Conservation (phyloP, 345 rosid genomes). For the Passiflora organensis region DNA sequence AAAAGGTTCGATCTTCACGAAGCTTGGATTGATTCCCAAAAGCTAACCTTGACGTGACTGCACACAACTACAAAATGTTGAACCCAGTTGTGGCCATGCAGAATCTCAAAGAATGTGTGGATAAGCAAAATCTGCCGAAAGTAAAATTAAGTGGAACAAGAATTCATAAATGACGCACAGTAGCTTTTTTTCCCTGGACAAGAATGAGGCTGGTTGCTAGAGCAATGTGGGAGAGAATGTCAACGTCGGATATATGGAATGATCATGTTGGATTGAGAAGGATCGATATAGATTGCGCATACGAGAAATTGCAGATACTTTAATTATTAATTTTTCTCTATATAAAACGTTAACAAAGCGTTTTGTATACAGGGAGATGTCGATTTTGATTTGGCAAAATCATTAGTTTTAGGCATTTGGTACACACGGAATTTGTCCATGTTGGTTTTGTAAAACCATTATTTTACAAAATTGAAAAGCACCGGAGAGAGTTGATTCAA, state of each 20-base stretch:
- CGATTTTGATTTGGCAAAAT: too few species aligned
- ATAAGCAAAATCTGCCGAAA: conserved; percentile 13
- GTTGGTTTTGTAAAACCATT: too few species aligned
- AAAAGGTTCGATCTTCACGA: conserved; percentile 35
- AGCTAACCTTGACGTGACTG: conserved; percentile 21
- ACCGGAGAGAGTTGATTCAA: too few species aligned
- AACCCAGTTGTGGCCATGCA: conserved; percentile 13
- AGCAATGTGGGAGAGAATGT: conserved; percentile 26
- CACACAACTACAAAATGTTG: conserved; percentile 13
- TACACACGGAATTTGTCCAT: too few species aligned
- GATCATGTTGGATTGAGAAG: conserved; percentile 10
- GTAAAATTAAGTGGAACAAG: not conserved
- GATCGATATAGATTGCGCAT: not conserved
- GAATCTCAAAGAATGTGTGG: conserved; percentile 25
- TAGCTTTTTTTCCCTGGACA: conserved; percentile 5
- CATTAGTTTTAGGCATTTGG: too few species aligned
- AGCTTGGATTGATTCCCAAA: conserved; percentile 30
- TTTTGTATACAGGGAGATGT: too few species aligned
- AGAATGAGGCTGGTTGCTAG: not conserved
- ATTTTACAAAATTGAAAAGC: too few species aligned
- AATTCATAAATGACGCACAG: not conserved
- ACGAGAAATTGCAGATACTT: too few species aligned
- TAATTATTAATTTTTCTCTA: too few species aligned
- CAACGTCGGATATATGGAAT: conserved; percentile 34
- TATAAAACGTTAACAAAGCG: too few species aligned